Evolutionary conservation across 2,329 filamentous ascomycete species (phyloP).

Genomic region (Albifimbria verrucaria): DNA sequence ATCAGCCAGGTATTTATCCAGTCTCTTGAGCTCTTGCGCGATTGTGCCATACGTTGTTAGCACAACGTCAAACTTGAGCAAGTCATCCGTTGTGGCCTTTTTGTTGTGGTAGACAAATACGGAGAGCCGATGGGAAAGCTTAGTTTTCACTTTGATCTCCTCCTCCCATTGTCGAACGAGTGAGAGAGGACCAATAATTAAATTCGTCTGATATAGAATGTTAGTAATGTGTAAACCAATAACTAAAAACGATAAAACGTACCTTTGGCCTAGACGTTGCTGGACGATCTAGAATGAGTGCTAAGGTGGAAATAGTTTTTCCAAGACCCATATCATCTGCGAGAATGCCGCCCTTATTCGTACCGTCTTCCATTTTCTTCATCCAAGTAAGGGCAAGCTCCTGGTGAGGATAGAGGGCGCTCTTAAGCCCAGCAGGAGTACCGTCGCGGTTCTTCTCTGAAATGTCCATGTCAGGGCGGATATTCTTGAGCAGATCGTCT

Average conservation of each 20-base stretch:
- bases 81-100: constrained; percentile 56
- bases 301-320: constrained; percentile 82
- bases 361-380: constrained; percentile 71
- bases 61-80: constrained; percentile 71
- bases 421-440: constrained; percentile 66
- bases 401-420: constrained; percentile 76
- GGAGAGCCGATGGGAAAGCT: constrained; percentile 53
- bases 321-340: constrained; percentile 93
- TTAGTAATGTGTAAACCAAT: not conserved
- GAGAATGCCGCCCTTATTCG: constrained; percentile 82
- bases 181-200: constrained; percentile 78
- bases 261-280: constrained; percentile 42
- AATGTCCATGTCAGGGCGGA: constrained; percentile 67
- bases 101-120: constrained; percentile 71
- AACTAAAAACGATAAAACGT: not conserved
- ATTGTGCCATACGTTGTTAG: constrained; percentile 87
- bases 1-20: constrained; percentile 50
- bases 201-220: constrained; percentile 59
- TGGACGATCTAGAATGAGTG: constrained; percentile 69
- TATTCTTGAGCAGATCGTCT: constrained; percentile 67
- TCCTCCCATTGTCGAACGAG: constrained; percentile 81
- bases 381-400: constrained; percentile 82
- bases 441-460: constrained; percentile 59
- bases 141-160: constrained; percentile 71
- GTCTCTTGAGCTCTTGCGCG: constrained; percentile 56